Evolutionary conservation across 805 yeast genomes (phyloP), one percentile per base, ranked within the genome.

Genomic region (Yarrowia divulgata): DNA sequence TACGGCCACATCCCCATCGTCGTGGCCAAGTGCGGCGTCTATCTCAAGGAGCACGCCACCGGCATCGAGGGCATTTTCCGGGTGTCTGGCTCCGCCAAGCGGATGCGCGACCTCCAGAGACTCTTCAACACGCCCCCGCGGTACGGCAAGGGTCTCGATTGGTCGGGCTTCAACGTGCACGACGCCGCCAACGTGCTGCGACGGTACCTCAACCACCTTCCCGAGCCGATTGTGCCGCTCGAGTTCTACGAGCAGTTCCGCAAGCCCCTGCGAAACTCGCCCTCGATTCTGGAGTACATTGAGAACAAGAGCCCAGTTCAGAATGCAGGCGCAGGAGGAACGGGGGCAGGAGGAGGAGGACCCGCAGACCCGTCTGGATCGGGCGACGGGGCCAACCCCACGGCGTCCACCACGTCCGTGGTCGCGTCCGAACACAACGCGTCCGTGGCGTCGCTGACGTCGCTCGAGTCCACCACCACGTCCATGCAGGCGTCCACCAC

Each of bases 151-250:
- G 90, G 89, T 73, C 84, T 93, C 55, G 86, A 85, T 73, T 95
- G 98, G 99, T 93, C 91, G 62, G 94, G 97, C 0, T 95, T 87
- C 79, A 91, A 93, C 0, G 98, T 94, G 13, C 99, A 95, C 79
- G 99, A 95, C 78, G 98, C 97, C 0, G 97, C 98, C 1, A 90
- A 95, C 19, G 82, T 95, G 29, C 84, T 95, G 70, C 85, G 98
- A 76, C 83, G 99, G 69, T 95, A 86, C 77, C 82, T 95, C 71
- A 92, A 93, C 75, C 88, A 92, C 55, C 83, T 95, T 69, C 96
- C 97, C 0, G 98, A 95, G 75, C 98, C 98, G 0, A 83, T 95
- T 69, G 88, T 95, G 23, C 97, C 98, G 0, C 81, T 91, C 43
- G 84, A 84, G 4, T 79, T 87, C 71, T 95, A 94, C 77, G 91